Percentiles rank a stretch among this genome's conserved stretches.
Conservation (phyloP, 495 filamentous ascomycete genomes). For the Talaromyces liani region DNA sequence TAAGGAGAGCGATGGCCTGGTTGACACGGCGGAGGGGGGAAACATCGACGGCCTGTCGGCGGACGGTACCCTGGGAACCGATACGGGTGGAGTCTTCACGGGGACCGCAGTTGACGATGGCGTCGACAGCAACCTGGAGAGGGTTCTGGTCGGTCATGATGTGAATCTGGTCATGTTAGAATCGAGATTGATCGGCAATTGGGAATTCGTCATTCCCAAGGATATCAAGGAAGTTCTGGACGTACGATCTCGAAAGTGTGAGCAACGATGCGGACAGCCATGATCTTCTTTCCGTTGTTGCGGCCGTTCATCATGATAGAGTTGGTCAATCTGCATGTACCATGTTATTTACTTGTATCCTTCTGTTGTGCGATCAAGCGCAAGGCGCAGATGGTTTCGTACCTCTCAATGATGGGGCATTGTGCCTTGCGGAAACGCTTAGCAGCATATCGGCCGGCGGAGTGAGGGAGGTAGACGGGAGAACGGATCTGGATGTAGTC, state of each 20-base stretch:
- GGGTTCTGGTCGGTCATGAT: slow-evolving; percentile 99
- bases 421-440: slow-evolving; percentile 99
- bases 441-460: slow-evolving; percentile 94
- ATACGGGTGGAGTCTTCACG: slow-evolving; percentile 99
- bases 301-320: slow-evolving; percentile 99
- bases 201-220: background rate
- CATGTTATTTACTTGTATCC: background rate
- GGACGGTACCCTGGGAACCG: slow-evolving; percentile 97
- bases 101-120: slow-evolving; percentile 99
- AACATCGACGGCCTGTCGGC: slow-evolving; percentile 99
- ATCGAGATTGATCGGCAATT: background rate
- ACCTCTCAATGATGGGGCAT: slow-evolving; percentile 99
- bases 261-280: slow-evolving; percentile 98
- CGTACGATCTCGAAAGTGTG: slow-evolving; percentile 99
- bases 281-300: slow-evolving; percentile 99
- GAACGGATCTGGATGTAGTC: slow-evolving; percentile 99
- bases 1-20: slow-evolving; percentile 96
- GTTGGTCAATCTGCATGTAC: slow-evolving; percentile 68
- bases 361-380: background rate
- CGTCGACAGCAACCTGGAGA: slow-evolving; percentile 98
- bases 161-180: slow-evolving; percentile 65
- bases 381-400: background rate
- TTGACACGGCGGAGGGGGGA: slow-evolving; percentile 98
- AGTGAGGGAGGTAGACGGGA: slow-evolving; percentile 97
- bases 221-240: slow-evolving; percentile 14